phyloP scores from a whole-genome alignment of 1,284 basidiomycete species.

The Ustilago curta region DNA sequence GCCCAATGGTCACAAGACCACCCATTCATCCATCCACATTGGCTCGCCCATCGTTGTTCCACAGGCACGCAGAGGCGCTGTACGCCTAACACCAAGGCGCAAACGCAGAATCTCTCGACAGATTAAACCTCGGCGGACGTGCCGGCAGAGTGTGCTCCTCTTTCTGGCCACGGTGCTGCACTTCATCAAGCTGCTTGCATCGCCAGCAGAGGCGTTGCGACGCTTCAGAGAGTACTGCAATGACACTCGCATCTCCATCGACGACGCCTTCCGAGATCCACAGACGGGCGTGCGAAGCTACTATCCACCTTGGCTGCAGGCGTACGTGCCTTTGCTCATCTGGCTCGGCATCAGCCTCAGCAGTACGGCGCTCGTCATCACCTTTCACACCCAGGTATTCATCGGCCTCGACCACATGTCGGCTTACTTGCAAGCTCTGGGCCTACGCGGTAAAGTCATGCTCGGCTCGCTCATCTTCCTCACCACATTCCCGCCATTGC shows the following conservation, averaged over 20 bases:
- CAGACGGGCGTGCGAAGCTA: slow-evolving; percentile 58
- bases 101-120: slow-evolving; percentile 20
- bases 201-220: slow-evolving; percentile 39
- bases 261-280: slow-evolving; percentile 65
- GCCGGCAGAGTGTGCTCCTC: slow-evolving; percentile 30
- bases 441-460: slow-evolving; percentile 54
- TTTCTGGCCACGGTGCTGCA: slow-evolving; percentile 21
- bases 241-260: slow-evolving; percentile 48
- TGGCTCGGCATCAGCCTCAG: slow-evolving; percentile 68
- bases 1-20: slow-evolving; percentile 25
- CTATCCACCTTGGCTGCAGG: slow-evolving; percentile 66
- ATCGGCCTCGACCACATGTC: slow-evolving; percentile 60
- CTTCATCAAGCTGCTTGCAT: slow-evolving; percentile 31
- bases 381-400: slow-evolving; percentile 69
- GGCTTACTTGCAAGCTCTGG: slow-evolving; percentile 54
- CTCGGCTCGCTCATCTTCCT: slow-evolving; percentile 66
- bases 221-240: slow-evolving; percentile 41
- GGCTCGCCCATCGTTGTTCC: slow-evolving; percentile 60
- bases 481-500: slow-evolving; percentile 76
- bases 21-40: slow-evolving; percentile 51
- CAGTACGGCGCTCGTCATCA: slow-evolving; percentile 65
- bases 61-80: slow-evolving; percentile 59
- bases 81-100: slow-evolving; percentile 35
- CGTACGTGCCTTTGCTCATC: slow-evolving; percentile 68
- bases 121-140: slow-evolving; percentile 27